Evolutionary conservation across 768 basidiomycete species (phyloP).

Genomic region (Leccinum incarnatum): DNA sequence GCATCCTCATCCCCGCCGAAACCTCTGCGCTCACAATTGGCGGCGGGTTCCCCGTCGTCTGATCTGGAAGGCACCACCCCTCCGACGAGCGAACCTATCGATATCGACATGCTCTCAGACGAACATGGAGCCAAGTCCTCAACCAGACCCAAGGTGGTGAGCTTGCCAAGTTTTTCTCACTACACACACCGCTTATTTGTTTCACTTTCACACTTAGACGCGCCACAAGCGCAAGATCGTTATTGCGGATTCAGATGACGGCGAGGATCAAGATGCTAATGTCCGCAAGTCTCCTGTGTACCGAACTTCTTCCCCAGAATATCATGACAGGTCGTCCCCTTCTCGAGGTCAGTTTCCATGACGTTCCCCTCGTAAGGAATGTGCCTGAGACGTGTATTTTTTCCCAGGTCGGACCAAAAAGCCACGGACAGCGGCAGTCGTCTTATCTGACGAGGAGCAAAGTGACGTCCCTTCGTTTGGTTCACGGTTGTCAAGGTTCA

Average conservation of each 20-base stretch:
- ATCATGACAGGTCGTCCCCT: conserved; percentile 26
- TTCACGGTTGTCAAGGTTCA: conserved; percentile 59
- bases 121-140: conserved; percentile 41
- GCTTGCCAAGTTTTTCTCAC: conserved; percentile 11
- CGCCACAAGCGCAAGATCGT: conserved; percentile 67
- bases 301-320: conserved; percentile 29
- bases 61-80: conserved; percentile 52
- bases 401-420: conserved; percentile 53
- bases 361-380: not conserved
- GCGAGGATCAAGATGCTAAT: conserved; percentile 26
- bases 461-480: conserved; percentile 48
- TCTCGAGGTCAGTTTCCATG: conserved; percentile 21
- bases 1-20: conserved; percentile 26
- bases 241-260: conserved; percentile 72
- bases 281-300: conserved; percentile 14
- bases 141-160: conserved; percentile 33
- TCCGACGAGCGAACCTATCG: conserved; percentile 75
- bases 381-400: conserved; percentile 9
- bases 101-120: conserved; percentile 67
- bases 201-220: conserved; percentile 22
- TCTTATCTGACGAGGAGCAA: conserved; percentile 50
- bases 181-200: not conserved
- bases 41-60: conserved; percentile 42
- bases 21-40: conserved; percentile 39
- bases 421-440: conserved; percentile 47